Base-by-base conservation (phyloP, 164 flowering plant genomes). In the Nymphaea colorata region DNA sequence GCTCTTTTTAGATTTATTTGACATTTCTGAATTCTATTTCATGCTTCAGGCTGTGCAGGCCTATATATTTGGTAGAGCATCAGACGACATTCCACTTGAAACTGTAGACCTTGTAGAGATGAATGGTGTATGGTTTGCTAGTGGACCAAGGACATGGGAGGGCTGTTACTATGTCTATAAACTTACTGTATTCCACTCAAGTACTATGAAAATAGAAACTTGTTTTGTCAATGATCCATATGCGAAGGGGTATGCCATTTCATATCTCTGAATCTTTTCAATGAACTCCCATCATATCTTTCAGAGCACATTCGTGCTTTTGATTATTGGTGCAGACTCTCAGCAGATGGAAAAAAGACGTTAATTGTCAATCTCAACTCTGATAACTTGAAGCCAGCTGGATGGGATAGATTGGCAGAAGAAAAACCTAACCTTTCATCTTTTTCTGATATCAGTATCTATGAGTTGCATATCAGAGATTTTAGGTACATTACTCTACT, bases 381-480 rank as follows among this genome's bases (percentile, higher is more conserved):
- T 72, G 85, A 82, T 73, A 41, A 71, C 70, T 66, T 83, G 69
- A 89, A 89, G 76, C 98, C 98, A 65, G 85, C 86, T 62, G 83
- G 86, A 71, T 91, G 98, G 98, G 90, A 87, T 69, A 70, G 69
- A 42, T 78, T 91, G 81, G 91, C 78, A 6, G 80, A 81, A 74
- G 91, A 89, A 76, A 94, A 94, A 70, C 98, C 98, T 3, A 61
- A 64, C 44, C 69, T 94, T 75, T 71, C 55, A 67, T 88, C 93
- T 62, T 82, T 82, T 68, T 81, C 93, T 68, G 98, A 94, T 70
- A 82, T 88, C 77, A 87, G 93, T 74, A 84, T 94, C 59, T 94
- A 94, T 83, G 98, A 94, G 81, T 77, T 94, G 82, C 98, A 91
- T 75, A 74, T 91, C 62, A 83, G 96, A 81, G 98, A 91, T 79